phyloP scores from a whole-genome alignment of 2,329 filamentous ascomycete species.

The Pseudogymnoascus sp. region DNA sequence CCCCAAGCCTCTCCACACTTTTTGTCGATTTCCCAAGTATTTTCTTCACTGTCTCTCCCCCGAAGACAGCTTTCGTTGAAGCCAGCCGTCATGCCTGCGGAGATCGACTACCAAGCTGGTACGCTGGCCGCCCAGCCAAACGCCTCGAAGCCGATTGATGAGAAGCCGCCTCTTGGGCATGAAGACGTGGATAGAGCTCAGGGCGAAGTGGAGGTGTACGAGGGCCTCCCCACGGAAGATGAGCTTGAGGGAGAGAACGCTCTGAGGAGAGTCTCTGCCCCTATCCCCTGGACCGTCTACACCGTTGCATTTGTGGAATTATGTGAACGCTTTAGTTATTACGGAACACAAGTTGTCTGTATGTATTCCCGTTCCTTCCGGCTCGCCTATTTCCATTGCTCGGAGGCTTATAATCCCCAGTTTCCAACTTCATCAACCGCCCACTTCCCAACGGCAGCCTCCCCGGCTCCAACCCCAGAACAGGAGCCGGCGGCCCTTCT shows the following conservation, averaged over 20 bases:
- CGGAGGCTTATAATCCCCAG: conserved; percentile 26
- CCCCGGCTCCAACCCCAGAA: conserved; percentile 4
- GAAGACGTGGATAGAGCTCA: background rate
- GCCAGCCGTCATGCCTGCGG: background rate
- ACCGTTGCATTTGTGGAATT: conserved; percentile 56
- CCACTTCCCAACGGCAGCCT: conserved; percentile 34
- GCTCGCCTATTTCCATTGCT: background rate
- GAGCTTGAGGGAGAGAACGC: conserved; percentile 8
- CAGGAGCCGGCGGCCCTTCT: conserved; percentile 2
- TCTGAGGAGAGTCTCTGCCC: conserved; percentile 10
- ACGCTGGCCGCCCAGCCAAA: background rate
- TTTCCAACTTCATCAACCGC: conserved; percentile 45
- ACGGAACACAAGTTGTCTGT: conserved; percentile 54
- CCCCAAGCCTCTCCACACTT: conserved; percentile 1
- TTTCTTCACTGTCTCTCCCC: background rate
- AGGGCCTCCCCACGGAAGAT: conserved; percentile 9
- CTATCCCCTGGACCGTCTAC: conserved; percentile 23
- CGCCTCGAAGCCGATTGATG: background rate
- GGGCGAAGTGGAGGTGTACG: conserved; percentile 3
- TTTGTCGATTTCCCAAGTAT: background rate
- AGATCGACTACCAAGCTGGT: background rate
- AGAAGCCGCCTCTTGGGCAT: background rate
- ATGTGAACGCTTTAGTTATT: conserved; percentile 58
- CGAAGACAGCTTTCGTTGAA: conserved; percentile 5
- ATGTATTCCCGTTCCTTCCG: conserved; percentile 25